Percentiles rank a stretch among this genome's conserved stretches.
Conservation (phyloP, 2,329 filamentous ascomycete genomes). For the Aulographum hederae region DNA sequence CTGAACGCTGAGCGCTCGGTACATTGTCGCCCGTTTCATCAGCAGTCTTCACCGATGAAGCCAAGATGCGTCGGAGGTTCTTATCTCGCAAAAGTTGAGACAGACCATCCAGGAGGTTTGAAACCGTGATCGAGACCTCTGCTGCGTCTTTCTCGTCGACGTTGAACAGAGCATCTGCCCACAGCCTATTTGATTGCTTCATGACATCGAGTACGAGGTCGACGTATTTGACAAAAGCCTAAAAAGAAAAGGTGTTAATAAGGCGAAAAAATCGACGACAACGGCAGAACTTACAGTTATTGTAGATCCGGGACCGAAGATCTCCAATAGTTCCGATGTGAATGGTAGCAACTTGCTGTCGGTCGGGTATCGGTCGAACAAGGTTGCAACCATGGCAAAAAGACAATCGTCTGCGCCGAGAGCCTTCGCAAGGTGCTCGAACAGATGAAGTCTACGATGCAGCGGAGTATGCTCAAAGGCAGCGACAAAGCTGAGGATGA, state of each 20-base stretch:
- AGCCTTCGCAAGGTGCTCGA: slow-evolving; percentile 68
- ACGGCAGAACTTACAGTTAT: no score
- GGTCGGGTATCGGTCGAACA: slow-evolving; percentile 72
- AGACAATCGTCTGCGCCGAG: slow-evolving; percentile 75
- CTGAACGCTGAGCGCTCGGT: background rate
- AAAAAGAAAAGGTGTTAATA: no score
- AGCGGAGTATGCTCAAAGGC: slow-evolving; percentile 92
- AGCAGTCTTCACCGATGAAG: no score
- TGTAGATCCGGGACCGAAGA: background rate
- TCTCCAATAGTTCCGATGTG: background rate
- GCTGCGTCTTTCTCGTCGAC: no score
- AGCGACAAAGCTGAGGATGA: slow-evolving; percentile 88
- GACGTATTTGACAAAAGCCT: background rate
- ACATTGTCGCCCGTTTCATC: background rate
- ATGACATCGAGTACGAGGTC: background rate
- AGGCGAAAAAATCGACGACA: no score
- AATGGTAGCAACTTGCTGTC: background rate
- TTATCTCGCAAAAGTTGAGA: no score
- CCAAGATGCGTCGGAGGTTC: no score
- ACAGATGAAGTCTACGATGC: slow-evolving; percentile 67
- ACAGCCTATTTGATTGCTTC: no score
- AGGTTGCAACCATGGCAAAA: slow-evolving; percentile 71
- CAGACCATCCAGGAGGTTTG: no score
- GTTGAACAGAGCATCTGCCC: no score
- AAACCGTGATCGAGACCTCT: no score